Conservation (phyloP, 129 eudicot genomes). For the Lactuca saligna region DNA sequence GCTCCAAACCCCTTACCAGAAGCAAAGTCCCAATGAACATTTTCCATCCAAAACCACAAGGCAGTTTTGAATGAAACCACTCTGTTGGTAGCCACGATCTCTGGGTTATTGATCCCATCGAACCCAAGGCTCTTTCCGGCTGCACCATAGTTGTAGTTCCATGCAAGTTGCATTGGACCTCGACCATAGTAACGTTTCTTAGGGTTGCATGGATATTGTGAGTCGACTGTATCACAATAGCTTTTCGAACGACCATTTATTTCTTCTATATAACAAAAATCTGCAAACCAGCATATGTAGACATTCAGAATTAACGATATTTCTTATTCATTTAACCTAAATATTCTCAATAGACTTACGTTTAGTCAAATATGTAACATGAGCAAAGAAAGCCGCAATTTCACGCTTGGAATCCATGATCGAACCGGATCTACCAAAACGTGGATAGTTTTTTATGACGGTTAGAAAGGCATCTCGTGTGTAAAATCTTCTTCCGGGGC, state of each 20-base stretch:
- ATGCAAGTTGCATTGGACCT: slow-evolving; percentile 27
- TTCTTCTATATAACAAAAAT: slow-evolving; percentile 34
- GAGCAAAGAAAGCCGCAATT: slow-evolving; percentile 41
- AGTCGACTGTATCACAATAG: slow-evolving; percentile 11
- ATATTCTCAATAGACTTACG: slow-evolving; percentile 16
- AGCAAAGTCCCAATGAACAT: slow-evolving; percentile 17
- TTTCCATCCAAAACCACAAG: slow-evolving; percentile 35
- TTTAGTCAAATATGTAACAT: slow-evolving; percentile 24
- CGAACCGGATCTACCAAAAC: slow-evolving; percentile 29
- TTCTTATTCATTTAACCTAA: background rate
- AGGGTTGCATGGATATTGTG: slow-evolving; percentile 25
- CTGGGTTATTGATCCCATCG: slow-evolving; percentile 31
- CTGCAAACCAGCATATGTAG: background rate
- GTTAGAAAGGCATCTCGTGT: slow-evolving; percentile 23
- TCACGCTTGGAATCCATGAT: slow-evolving; percentile 29
- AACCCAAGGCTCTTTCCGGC: slow-evolving; percentile 31
- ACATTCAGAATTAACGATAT: background rate
- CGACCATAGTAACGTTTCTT: slow-evolving; percentile 28
- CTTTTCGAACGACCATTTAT: slow-evolving; percentile 8
- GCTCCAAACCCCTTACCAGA: slow-evolving; percentile 36
- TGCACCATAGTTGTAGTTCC: slow-evolving; percentile 38
- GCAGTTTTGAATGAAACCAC: slow-evolving; percentile 34
- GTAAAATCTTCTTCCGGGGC: slow-evolving; percentile 21
- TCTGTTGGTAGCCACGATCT: slow-evolving; percentile 20
- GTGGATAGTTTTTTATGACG: slow-evolving; percentile 19